Evolutionary conservation across 2,329 filamentous ascomycete genomes (phyloP).

Genomic region (Sarocladium brachiariae): DNA sequence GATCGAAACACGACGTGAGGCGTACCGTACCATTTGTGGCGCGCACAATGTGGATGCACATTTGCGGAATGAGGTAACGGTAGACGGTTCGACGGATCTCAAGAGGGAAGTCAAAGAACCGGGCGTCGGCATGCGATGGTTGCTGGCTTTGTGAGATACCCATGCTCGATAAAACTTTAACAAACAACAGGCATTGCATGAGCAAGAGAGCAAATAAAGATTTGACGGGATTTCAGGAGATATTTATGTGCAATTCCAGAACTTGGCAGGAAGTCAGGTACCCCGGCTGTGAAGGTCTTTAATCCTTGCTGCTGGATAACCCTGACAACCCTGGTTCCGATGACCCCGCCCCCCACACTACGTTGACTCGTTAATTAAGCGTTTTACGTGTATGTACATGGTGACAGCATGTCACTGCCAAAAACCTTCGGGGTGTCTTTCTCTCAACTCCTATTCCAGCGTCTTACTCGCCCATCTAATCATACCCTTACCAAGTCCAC

Average conservation of each 20-base stretch:
- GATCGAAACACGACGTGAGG: background rate
- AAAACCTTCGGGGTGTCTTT: constrained; percentile 5
- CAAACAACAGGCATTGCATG: no score
- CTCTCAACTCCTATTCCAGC: background rate
- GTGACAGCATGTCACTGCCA: background rate
- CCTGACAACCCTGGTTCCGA: background rate
- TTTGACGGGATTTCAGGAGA: no score
- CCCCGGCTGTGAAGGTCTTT: background rate
- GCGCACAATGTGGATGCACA: background rate
- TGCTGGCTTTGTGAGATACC: background rate
- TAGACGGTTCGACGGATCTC: background rate
- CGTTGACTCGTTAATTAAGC: no score
- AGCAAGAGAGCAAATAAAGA: no score
- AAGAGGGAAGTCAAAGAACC: background rate
- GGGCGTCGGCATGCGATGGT: background rate
- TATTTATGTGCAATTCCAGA: background rate
- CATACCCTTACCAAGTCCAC: no score
- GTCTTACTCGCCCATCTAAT: background rate
- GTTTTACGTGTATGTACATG: no score
- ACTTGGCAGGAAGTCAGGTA: background rate
- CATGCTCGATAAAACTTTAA: no score
- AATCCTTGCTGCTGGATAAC: background rate
- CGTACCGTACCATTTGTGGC: background rate
- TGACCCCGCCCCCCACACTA: constrained; percentile 5
- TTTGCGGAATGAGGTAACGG: background rate